A percentile compares a stretch with the other conserved stretches of the same genome.
Conservation (phyloP, 306 rosid genomes). For the Dalbergia cochinchinensis region DNA sequence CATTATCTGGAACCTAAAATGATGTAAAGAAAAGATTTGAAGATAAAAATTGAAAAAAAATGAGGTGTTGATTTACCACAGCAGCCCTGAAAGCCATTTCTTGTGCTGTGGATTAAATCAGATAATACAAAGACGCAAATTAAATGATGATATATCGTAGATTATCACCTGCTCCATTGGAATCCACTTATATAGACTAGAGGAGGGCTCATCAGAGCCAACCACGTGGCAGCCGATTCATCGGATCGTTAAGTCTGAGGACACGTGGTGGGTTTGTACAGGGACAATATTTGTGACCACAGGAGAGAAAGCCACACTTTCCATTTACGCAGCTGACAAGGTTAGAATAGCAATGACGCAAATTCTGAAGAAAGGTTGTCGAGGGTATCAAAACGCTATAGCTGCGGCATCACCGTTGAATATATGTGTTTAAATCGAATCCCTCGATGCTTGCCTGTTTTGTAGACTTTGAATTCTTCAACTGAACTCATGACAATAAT, state of each 20-base stretch:
- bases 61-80: constrained; percentile 15
- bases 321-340: background rate
- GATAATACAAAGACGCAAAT: background rate
- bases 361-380: background rate
- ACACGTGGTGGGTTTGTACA: constrained; percentile 15
- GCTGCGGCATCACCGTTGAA: constrained; percentile 18
- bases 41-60: background rate
- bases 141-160: background rate
- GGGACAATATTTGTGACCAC: constrained; percentile 23
- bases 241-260: background rate
- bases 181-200: constrained; percentile 37
- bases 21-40: background rate
- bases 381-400: constrained; percentile 8
- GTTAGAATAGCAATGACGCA: background rate
- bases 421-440: background rate
- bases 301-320: background rate
- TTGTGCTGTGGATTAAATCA: constrained; percentile 9
- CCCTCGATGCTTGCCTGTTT: constrained; percentile 1
- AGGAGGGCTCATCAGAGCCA: background rate
- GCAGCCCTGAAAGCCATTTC: constrained; percentile 51
- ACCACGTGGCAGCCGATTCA: constrained; percentile 11
- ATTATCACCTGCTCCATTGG: background rate
- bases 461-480: constrained; percentile 18
- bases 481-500: background rate
- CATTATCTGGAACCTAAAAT: background rate